These are phyloP conservation scores for Blumeria graminis DNA, from an alignment of 2,329 filamentous ascomycete species.

Conservation along the genomic window DNA sequence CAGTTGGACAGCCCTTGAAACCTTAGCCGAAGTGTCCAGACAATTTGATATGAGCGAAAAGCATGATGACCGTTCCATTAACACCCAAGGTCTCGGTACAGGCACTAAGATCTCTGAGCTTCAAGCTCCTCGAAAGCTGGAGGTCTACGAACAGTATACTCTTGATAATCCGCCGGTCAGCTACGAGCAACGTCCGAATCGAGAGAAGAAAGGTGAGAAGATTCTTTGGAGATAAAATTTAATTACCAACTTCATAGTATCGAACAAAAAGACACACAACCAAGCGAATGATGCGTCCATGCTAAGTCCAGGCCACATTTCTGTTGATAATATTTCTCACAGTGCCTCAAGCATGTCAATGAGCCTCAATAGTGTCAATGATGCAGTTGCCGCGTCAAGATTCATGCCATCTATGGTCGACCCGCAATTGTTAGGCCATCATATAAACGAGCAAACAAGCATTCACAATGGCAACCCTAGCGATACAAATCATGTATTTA, in stretches of 20 bases:
- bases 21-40: slow-evolving; percentile 67
- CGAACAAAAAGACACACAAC: too few relatives aligned
- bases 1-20: slow-evolving; percentile 61
- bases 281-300: too few relatives aligned
- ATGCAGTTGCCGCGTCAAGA: slow-evolving; percentile 10
- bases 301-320: too few relatives aligned
- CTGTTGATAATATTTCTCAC: too few relatives aligned
- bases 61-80: slow-evolving; percentile 25
- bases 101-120: slow-evolving; percentile 7
- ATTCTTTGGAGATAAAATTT: not conserved
- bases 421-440: slow-evolving; percentile 13
- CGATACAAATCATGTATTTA: not conserved
- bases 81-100: slow-evolving; percentile 19
- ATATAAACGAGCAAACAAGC: slow-evolving; percentile 6
- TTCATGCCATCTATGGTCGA: slow-evolving; percentile 16
- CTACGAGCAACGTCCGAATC: slow-evolving; percentile 20
- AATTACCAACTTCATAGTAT: too few relatives aligned
- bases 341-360: too few relatives aligned
- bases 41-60: slow-evolving; percentile 46
- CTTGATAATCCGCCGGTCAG: slow-evolving; percentile 28
- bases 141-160: slow-evolving; percentile 33
- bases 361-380: slow-evolving; percentile 1
- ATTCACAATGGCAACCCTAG: not conserved
- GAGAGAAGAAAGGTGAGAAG: slow-evolving; percentile 18
- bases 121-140: slow-evolving; percentile 17